Conservation (phyloP, 2,329 filamentous ascomycete genomes). For the Colletotrichum gloeosporioides region DNA sequence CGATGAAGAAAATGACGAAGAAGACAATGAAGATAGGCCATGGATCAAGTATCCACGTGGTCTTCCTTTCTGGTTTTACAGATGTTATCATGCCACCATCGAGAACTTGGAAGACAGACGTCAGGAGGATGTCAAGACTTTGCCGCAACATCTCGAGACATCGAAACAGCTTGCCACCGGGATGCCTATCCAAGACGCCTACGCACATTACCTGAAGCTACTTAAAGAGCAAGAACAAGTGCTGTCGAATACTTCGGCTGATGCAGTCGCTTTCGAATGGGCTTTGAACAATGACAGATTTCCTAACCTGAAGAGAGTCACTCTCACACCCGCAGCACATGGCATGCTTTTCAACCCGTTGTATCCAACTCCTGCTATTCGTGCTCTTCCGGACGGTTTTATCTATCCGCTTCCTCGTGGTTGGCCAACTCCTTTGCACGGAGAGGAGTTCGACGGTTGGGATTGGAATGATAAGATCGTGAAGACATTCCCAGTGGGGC, state of each 20-base stretch:
- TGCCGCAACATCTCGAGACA: neutral
- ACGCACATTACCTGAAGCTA: constrained; percentile 35
- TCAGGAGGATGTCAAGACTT: neutral
- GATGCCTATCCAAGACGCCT: constrained; percentile 17
- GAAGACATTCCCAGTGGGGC: neutral
- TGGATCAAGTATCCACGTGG: neutral
- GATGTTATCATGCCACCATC: neutral
- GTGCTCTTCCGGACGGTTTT: constrained; percentile 42
- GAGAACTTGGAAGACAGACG: neutral
- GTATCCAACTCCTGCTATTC: constrained; percentile 48
- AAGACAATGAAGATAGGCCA: neutral
- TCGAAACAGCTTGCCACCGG: neutral
- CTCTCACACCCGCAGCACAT: constrained; percentile 44
- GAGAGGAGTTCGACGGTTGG: neutral
- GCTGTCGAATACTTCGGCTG: constrained; percentile 24
- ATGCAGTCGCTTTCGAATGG: constrained; percentile 36
- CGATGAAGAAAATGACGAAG: neutral
- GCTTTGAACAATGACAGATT: constrained; percentile 34
- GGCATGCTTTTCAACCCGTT: constrained; percentile 37
- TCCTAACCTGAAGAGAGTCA: constrained; percentile 38
- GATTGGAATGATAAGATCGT: constrained; percentile 4
- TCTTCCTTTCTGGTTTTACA: neutral
- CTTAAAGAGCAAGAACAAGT: constrained; percentile 36
- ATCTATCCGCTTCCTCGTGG: constrained; percentile 41
- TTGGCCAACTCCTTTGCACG: constrained; percentile 26